Percentiles rank a stretch among this genome's conserved stretches.
These are phyloP conservation scores for Cyberlindnera sargentensis DNA, from an alignment of 805 yeast genomes.

Conservation along the genomic window DNA sequence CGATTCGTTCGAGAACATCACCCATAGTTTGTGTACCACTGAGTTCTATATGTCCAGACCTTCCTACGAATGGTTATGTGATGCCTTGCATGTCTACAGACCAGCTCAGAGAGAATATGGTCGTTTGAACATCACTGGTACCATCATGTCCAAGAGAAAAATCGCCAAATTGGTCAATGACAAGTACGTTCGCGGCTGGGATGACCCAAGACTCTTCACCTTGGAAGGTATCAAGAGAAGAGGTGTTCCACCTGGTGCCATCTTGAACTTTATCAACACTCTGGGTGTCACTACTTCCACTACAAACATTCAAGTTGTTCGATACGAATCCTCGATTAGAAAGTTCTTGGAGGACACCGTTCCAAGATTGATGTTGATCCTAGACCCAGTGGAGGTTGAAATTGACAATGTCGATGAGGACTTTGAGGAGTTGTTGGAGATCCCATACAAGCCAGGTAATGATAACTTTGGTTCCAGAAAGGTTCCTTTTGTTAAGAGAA, in stretches of 20 bases:
- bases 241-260: constrained; percentile 98
- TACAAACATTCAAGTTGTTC: constrained; percentile 80
- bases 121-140: constrained; percentile 89
- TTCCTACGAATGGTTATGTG: constrained; percentile 98
- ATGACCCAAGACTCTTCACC: constrained; percentile 94
- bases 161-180: constrained; percentile 87
- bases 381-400: constrained; percentile 76
- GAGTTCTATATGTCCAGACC: constrained; percentile 90
- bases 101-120: constrained; percentile 99
- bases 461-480: constrained; percentile 68
- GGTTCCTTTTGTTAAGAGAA: constrained; percentile 66
- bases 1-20: constrained; percentile 93
- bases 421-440: constrained; percentile 57
- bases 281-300: constrained; percentile 95
- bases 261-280: constrained; percentile 85
- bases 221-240: constrained; percentile 92
- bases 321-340: constrained; percentile 89
- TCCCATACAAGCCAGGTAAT: constrained; percentile 88
- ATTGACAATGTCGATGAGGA: constrained; percentile 77
- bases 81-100: constrained; percentile 87
- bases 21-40: constrained; percentile 94
- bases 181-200: constrained; percentile 88
- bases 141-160: constrained; percentile 91
- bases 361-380: constrained; percentile 90
- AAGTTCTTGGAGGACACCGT: constrained; percentile 82